A percentile compares a stretch with the other conserved stretches of the same genome.
Evolutionary conservation across 148 eudicot genomes (phyloP).

Genomic region (Amaranthus cruentus): DNA sequence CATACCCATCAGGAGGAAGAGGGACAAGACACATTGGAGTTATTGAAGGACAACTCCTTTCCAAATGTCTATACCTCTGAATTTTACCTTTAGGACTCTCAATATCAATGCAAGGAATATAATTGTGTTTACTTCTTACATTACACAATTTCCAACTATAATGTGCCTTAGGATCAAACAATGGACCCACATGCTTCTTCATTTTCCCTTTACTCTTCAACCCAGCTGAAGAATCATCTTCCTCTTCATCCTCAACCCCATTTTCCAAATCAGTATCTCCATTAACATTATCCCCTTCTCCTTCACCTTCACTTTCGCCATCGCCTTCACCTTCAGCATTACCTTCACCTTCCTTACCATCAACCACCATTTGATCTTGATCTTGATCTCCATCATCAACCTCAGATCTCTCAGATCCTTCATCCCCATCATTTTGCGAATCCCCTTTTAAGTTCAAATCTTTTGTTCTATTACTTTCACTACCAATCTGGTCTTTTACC

Average conservation of each 20-base stretch:
- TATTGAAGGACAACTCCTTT: constrained; percentile 69
- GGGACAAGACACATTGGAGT: constrained; percentile 92
- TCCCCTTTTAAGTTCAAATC: neutral
- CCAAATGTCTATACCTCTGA: constrained; percentile 72
- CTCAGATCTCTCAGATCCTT: constrained; percentile 56
- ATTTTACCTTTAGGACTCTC: constrained; percentile 50
- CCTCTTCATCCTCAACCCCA: constrained; percentile 31
- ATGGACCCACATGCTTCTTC: constrained; percentile 48
- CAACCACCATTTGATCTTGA: constrained; percentile 25
- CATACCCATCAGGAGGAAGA: constrained; percentile 80
- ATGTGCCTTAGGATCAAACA: constrained; percentile 67
- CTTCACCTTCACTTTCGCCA: constrained; percentile 18
- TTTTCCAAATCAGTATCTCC: constrained; percentile 41
- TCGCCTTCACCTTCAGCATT: constrained; percentile 28
- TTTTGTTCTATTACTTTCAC: constrained; percentile 1
- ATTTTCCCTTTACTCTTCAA: constrained; percentile 25
- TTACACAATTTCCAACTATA: constrained; percentile 79
- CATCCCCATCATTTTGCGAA: constrained; percentile 22
- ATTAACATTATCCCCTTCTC: constrained; percentile 23
- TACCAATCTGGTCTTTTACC: constrained; percentile 7
- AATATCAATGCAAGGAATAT: constrained; percentile 91
- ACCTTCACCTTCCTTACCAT: constrained; percentile 35
- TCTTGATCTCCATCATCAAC: constrained; percentile 27
- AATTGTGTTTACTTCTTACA: constrained; percentile 82
- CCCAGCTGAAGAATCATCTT: constrained; percentile 29